A percentile compares a stretch with the other conserved stretches of the same genome.
These are phyloP conservation scores for Termitomyces titanicus DNA, from an alignment of 768 basidiomycete species.

Conservation along the genomic window DNA sequence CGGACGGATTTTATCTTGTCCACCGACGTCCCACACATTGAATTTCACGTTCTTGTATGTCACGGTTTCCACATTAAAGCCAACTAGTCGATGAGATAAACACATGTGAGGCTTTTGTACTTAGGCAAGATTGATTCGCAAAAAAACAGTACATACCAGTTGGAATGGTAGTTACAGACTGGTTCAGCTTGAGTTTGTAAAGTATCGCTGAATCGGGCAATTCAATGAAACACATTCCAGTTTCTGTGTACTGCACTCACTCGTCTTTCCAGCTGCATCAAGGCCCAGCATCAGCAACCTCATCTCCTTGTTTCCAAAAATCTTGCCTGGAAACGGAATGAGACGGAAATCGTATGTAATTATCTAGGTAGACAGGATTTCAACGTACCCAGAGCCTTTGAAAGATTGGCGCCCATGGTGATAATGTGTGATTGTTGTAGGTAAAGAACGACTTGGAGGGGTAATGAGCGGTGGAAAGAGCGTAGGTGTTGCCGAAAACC, in stretches of 20 bases:
- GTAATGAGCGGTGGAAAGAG: conserved; percentile 21
- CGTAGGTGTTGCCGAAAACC: conserved; percentile 13
- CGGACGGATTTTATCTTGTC: conserved; percentile 99
- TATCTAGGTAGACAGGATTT: conserved; percentile 4
- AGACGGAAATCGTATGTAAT: conserved; percentile 7
- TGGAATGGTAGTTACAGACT: conserved; percentile 97
- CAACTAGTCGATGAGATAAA: conserved; percentile 48
- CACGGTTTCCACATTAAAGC: conserved; percentile 99
- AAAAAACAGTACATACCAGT: conserved; percentile 55
- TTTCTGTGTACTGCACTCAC: conserved; percentile 42
- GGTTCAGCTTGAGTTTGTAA: conserved; percentile 98
- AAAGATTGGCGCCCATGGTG: conserved; percentile 83
- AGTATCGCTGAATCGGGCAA: conserved; percentile 71
- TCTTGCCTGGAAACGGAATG: conserved; percentile 53
- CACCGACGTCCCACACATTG: conserved; percentile 96
- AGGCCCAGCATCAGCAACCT: conserved; percentile 93
- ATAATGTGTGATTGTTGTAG: conserved; percentile 25
- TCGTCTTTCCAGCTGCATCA: conserved; percentile 98
- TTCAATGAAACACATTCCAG: conserved; percentile 5
- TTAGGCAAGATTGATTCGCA: not conserved
- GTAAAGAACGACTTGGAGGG: conserved; percentile 64
- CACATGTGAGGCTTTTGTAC: conserved; percentile 3
- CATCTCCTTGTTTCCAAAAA: conserved; percentile 99
- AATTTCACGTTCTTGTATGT: conserved; percentile 98
- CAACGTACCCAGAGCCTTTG: conserved; percentile 71